Base-by-base conservation (phyloP, 78 protist genomes). In the Cavenderia fasciculata region DNA sequence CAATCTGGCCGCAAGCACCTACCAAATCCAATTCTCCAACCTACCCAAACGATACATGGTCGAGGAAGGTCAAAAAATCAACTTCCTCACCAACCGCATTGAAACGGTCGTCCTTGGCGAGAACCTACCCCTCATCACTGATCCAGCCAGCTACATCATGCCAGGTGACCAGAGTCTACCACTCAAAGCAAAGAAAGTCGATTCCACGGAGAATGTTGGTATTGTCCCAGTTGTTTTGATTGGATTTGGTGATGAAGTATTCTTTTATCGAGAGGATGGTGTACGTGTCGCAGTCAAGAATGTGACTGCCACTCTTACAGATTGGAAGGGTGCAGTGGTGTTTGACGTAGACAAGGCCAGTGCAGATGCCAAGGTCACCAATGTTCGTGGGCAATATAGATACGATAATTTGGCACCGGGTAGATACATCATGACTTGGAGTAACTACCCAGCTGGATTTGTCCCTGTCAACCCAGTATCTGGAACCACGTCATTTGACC, bases 221-320 rank as follows among this genome's bases (percentile, higher is more conserved):
- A 29, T 74, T 27, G 23, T 19, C 5, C 33, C n/a, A 27, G 43
- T 46, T 36, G n/a, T 44, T 25, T 25, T 56, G 12, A 41, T 38
- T 74, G 85, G 52, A 12, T 74, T 74, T 41, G 85, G 85, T 38
- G 40, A 57, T 21, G 31, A 27, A 21, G 85, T 74, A 74, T 74
- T 74, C 61, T 74, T 36, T 46, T 29, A 29, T 16, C 27, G 57
- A 41, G 68, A 1, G 16, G 7, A 4, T 21, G 85, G 70, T 18
- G 25, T 27, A 2, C 31, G 43, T 19, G 18, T 74, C n/a, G 85
- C 71, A 43, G 86, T 75, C 6, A 34, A 34, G 52, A 46, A 14
- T 63, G 74, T 77, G 7, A 63, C 66, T 1, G 74, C 46, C 5
- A 49, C 74, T 7, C 3, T 77, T 1, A 14, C 18, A 2, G 38